phyloP scores from a whole-genome alignment of 2,329 filamentous ascomycete genomes.

The Zopfia rhizophila region DNA sequence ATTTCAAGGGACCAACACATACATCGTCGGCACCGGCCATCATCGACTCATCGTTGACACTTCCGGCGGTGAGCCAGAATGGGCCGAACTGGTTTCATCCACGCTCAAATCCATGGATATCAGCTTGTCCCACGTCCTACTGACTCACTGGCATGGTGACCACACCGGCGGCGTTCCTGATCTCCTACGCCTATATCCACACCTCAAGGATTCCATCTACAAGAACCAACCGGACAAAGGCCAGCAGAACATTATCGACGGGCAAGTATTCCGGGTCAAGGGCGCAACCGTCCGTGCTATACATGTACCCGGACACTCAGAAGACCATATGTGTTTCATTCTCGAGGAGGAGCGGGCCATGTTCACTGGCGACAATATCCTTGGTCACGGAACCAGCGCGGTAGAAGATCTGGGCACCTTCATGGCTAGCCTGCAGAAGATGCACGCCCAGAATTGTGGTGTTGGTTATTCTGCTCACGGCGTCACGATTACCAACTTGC shows the following conservation, averaged over 20 bases:
- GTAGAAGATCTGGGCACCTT: conserved; percentile 54
- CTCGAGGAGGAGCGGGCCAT: conserved; percentile 50
- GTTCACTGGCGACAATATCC: conserved; percentile 53
- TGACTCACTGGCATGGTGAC: conserved; percentile 59
- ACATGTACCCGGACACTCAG: conserved; percentile 43
- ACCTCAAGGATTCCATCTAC: conserved; percentile 43
- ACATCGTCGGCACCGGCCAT: conserved; percentile 51
- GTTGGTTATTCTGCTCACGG: conserved; percentile 61
- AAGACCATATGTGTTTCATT: conserved; percentile 50
- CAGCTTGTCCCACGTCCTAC: conserved; percentile 54
- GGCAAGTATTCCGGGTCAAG: conserved; percentile 51
- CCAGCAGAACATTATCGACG: conserved; percentile 50
- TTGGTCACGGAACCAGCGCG: conserved; percentile 53
- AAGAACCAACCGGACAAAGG: conserved; percentile 46
- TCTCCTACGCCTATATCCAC: conserved; percentile 45
- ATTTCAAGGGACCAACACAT: conserved; percentile 56
- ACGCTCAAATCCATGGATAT: conserved; percentile 43
- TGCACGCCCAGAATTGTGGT: conserved; percentile 48
- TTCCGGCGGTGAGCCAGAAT: conserved; percentile 44
- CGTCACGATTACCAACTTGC: conserved; percentile 50
- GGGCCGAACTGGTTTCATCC: conserved; percentile 45
- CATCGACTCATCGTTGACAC: conserved; percentile 52
- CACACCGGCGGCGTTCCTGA: conserved; percentile 57
- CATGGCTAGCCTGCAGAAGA: conserved; percentile 48
- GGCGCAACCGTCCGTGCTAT: conserved; percentile 54